phyloP scores from a whole-genome alignment of 148 eudicot genomes.

The Chenopodium formosanum region DNA sequence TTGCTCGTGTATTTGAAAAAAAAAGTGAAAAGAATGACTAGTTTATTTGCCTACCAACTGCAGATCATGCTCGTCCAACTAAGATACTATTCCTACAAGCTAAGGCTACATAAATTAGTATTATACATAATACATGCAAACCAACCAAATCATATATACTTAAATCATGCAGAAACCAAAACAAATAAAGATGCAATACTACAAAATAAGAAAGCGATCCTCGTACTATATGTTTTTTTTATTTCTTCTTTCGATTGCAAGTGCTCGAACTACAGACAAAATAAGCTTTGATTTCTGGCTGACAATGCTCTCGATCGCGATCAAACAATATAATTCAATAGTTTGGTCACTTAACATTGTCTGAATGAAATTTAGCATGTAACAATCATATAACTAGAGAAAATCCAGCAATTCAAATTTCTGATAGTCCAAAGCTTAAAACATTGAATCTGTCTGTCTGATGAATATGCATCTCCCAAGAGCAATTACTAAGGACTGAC shows the following conservation, averaged over 20 bases:
- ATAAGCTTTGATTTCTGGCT: background rate
- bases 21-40: background rate
- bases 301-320: no score
- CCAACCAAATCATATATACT: background rate
- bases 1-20: background rate
- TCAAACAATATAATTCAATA: no score
- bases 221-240: background rate
- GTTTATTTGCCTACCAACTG: slow-evolving; percentile 1
- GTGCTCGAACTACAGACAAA: background rate
- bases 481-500: no score
- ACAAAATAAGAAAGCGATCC: background rate
- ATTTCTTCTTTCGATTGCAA: background rate
- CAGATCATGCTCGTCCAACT: background rate
- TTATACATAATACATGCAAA: background rate
- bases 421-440: background rate
- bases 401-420: background rate
- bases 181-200: background rate
- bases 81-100: background rate
- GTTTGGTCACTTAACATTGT: no score
- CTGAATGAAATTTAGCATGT: background rate
- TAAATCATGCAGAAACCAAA: background rate
- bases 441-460: background rate
- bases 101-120: background rate
- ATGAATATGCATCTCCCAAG: no score
- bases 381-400: background rate